These are phyloP conservation scores for Saccharomyces hybrid DNA, from an alignment of 1,139 yeast genomes.

Conservation along the genomic window DNA sequence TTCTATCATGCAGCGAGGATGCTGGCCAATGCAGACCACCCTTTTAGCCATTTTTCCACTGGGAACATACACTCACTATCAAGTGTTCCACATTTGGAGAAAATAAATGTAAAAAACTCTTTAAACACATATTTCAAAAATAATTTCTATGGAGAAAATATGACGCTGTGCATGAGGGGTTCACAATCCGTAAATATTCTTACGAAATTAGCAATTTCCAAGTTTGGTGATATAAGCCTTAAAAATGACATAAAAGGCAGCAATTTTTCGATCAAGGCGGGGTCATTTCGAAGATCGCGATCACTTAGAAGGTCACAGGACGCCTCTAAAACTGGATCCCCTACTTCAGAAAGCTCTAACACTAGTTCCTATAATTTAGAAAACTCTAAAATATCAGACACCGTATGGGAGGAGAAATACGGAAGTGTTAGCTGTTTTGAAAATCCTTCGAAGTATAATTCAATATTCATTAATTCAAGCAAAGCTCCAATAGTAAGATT, in stretches of 20 bases:
- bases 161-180: constrained; percentile 53
- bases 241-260: background rate
- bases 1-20: constrained; percentile 51
- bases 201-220: constrained; percentile 41
- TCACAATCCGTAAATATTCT: constrained; percentile 54
- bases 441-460: constrained; percentile 8
- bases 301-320: background rate
- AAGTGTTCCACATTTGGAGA: constrained; percentile 40
- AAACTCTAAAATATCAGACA: constrained; percentile 11
- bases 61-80: constrained; percentile 59
- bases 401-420: constrained; percentile 19
- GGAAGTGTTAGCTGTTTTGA: constrained; percentile 19
- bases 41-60: constrained; percentile 65
- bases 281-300: background rate
- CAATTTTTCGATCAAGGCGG: background rate
- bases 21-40: constrained; percentile 43
- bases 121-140: constrained; percentile 45
- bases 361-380: background rate
- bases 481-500: constrained; percentile 33
- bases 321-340: background rate
- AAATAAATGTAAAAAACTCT: constrained; percentile 46
- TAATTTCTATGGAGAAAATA: constrained; percentile 45
- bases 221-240: constrained; percentile 34
- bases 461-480: constrained; percentile 28
- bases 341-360: background rate